Base-by-base conservation (phyloP, 345 rosid species). In the Zanthoxylum bungeanum region DNA sequence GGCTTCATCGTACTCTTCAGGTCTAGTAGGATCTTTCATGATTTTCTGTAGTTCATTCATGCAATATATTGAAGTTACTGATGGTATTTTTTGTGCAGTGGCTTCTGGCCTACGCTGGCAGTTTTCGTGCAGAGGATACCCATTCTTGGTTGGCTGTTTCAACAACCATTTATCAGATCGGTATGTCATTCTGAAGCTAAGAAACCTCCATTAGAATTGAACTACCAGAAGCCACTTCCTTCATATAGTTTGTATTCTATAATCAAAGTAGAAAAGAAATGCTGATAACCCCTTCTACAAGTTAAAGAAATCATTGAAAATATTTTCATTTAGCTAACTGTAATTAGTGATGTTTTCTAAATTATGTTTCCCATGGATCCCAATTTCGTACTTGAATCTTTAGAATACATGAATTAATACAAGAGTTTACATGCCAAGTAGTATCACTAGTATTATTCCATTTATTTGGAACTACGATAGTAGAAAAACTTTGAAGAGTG, bases 91-190 rank as follows among this genome's bases (percentile, higher is more conserved):
- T 31, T 72, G 47, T 77, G 79, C 86, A 95, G 98, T 85, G 99
- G 98, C 62, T 92, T 95, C 86, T 95, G 99, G 98, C 98, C 98
- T 6, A 95, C 99, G 37, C 86, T 95, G 27, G 83, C 98, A 27
- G 94, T 92, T 53, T 92, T 95, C 66, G 63, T 90, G 51, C 96
- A 92, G 82, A 92, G 76, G 91, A 95, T 95, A 82, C 99, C 99
- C 49, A 60, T 95, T 73, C 86, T 95, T n/a, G 98, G 98, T 66
- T 95, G 98, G 99, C 39, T 92, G 16, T 68, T 95, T 55, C 96
- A 92, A 73, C 97, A 87, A 49, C 98, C 97, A 64, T 87, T 68
- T 77, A 69, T 92, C 64, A 85, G 91, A 95, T 89, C 89, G 85
- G 97, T 92, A 88, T 71, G 88, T 76, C 73, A 71, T 51, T 76